Percentiles rank a stretch among this genome's conserved stretches.
Conservation (phyloP, 2,329 filamentous ascomycete genomes). For the Beauveria sp. region DNA sequence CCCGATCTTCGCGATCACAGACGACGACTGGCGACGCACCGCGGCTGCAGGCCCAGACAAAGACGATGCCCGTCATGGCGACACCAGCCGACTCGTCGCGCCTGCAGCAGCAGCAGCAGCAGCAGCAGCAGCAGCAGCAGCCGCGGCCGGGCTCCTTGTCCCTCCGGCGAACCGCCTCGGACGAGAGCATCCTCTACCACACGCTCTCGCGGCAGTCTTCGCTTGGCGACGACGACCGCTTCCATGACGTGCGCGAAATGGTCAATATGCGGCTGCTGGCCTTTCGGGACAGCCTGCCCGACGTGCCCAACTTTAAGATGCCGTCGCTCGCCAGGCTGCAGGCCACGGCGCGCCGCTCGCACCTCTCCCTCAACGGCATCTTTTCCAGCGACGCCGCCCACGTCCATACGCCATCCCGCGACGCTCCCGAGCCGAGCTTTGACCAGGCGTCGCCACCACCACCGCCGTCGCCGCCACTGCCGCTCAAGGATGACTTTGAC, state of each 20-base stretch:
- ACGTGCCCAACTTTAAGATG: conserved; percentile 69
- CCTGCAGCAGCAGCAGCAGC: background rate
- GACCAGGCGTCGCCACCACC: background rate
- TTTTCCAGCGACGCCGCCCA: conserved; percentile 19
- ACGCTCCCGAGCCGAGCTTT: conserved; percentile 11
- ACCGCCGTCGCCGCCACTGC: background rate
- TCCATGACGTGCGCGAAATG: conserved; percentile 72
- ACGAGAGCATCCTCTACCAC: conserved; percentile 72
- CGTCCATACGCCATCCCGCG: conserved; percentile 8
- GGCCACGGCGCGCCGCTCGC: conserved; percentile 21
- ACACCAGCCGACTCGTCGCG: background rate
- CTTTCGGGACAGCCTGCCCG: conserved; percentile 78
- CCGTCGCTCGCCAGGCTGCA: conserved; percentile 52
- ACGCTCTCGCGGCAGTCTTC: conserved; percentile 73
- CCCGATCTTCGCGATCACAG: background rate
- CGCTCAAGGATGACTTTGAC: conserved; percentile 34
- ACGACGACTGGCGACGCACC: background rate
- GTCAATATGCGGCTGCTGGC: conserved; percentile 87
- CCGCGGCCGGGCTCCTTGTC: conserved; percentile 16
- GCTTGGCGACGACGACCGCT: conserved; percentile 69
- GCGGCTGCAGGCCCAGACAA: background rate
- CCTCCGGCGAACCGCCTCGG: conserved; percentile 33
- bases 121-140: background rate
- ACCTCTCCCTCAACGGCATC: conserved; percentile 25
- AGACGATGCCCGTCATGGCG: background rate